Conservation (phyloP, 352 stramenopile species). For the Pythium rhizo-oryzae region DNA sequence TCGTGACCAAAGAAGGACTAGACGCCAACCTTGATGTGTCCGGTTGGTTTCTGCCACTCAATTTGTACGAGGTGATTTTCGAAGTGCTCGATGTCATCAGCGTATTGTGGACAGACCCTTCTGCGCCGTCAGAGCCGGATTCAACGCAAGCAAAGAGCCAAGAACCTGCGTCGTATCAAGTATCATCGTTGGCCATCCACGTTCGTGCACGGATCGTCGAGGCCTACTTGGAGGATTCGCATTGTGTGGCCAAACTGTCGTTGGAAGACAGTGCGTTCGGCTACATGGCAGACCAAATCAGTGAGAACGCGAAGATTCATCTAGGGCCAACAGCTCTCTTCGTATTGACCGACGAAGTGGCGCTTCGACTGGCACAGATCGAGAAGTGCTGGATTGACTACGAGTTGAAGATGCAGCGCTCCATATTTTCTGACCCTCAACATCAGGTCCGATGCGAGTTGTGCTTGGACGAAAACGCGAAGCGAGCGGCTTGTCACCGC, state of each 20-base stretch:
- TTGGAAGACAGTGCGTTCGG: conserved; percentile 77
- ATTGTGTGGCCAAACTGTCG: conserved; percentile 86
- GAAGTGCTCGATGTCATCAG: conserved; percentile 74
- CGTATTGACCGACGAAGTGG: conserved; percentile 87
- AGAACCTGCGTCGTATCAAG: conserved; percentile 53
- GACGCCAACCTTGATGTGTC: conserved; percentile 70
- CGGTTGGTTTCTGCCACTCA: conserved; percentile 80
- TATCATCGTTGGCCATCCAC: conserved; percentile 68
- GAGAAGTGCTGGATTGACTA: conserved; percentile 82
- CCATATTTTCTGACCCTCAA: conserved; percentile 31
- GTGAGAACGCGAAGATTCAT: conserved; percentile 72
- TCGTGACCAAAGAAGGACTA: conserved; percentile 63
- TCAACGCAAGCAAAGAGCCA: conserved; percentile 1
- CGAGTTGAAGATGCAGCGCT: conserved; percentile 59
- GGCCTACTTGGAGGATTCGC: conserved; percentile 85
- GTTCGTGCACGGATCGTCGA: conserved; percentile 83
- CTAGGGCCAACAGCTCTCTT: conserved; percentile 81
- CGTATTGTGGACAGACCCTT: conserved; percentile 62
- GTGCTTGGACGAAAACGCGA: conserved; percentile 64
- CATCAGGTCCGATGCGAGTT: conserved; percentile 49
- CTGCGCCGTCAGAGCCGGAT: conserved; percentile 15
- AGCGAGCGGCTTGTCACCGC: conserved; percentile 60
- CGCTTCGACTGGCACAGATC: conserved; percentile 80
- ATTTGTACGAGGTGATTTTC: conserved; percentile 70
- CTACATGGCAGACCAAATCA: conserved; percentile 60